Evolutionary conservation across 306 rosid genomes (phyloP), one percentile per base, ranked within the genome.

Genomic region (Fragaria iinumae): DNA sequence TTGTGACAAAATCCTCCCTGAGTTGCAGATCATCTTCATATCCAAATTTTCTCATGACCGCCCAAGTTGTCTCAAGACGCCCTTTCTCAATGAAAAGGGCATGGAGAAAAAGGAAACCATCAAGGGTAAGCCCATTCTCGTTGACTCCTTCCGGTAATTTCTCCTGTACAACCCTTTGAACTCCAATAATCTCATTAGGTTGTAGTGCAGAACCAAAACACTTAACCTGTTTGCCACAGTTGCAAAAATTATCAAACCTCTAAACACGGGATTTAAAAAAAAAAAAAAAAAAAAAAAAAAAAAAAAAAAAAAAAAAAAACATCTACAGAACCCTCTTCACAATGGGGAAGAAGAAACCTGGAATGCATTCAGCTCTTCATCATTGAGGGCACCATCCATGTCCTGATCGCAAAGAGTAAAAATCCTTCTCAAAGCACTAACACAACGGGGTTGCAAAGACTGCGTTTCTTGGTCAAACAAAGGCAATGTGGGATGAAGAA

Each of bases 301-400:
- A n/a, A 83, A 65, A 60, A 29, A 4, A 32, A 83, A 65, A 60
- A 29, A 4, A 32, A 3, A 32, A 32, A 84, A 65, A 62, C n/a
- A 4, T 20, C 45, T 7, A 75, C 16, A 52, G 76, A 65, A 67
- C 67, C 23, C 45, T 17, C 9, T 8, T 32, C 12, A 11, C 25
- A 74, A 74, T 79, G 80, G 60, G 75, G 52, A 79, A 82, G 67
- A 77, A 74, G 49, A 82, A 80, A 94, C 98, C 98, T 95, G 98
- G 83, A 95, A 95, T 29, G 76, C 92, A 83, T 92, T 95, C 79
- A 95, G 91, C 85, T 95, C 98, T 72, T 77, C 72, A 66, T 92
- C 96, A 82, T 76, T 88, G 78, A 95, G 97, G 84, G 97, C 91
- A 68, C 92, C 97, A 75, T 95, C 97, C 97, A 95, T 86, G 89